phyloP scores from a whole-genome alignment of 495 filamentous ascomycete genomes.

The Amorphotheca resinae region DNA sequence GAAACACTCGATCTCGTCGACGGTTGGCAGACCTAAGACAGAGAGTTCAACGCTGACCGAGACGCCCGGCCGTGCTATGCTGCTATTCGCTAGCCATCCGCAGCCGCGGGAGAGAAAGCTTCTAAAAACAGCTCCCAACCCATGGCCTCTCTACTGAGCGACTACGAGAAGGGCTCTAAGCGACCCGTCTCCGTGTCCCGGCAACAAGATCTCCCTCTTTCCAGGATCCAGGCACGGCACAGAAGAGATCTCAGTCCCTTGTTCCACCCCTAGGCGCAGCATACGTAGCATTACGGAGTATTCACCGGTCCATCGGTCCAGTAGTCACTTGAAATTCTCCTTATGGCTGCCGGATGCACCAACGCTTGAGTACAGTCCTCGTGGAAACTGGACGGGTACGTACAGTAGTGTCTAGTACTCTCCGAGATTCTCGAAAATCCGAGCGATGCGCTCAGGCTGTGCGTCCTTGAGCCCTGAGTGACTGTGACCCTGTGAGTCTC shows the following conservation, averaged over 20 bases:
- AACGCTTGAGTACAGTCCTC: no score
- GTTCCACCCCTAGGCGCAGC: neutral
- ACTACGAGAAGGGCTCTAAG: no score
- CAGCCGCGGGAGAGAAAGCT: neutral
- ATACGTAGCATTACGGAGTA: neutral
- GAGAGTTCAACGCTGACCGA: no score
- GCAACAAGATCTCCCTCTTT: neutral
- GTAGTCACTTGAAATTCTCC: neutral
- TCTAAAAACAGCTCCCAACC: constrained; percentile 1
- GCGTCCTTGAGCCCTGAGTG: no score
- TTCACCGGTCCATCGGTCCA: neutral
- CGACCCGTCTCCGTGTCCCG: neutral
- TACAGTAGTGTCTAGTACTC: no score
- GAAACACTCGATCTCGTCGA: constrained; percentile 4
- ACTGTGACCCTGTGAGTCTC: no score
- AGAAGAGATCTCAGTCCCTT: neutral
- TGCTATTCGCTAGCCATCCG: neutral
- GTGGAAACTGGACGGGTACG: no score
- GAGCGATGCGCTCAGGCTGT: no score
- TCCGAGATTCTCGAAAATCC: no score
- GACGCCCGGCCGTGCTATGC: neutral
- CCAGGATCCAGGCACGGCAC: neutral
- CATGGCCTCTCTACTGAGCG: neutral
- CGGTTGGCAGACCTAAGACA: no score
- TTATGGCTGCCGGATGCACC: no score